Percentiles rank a stretch among this genome's conserved stretches.
Conservation (phyloP, 108 stramenopile genomes). For the Nannochloropsis gaditana region DNA sequence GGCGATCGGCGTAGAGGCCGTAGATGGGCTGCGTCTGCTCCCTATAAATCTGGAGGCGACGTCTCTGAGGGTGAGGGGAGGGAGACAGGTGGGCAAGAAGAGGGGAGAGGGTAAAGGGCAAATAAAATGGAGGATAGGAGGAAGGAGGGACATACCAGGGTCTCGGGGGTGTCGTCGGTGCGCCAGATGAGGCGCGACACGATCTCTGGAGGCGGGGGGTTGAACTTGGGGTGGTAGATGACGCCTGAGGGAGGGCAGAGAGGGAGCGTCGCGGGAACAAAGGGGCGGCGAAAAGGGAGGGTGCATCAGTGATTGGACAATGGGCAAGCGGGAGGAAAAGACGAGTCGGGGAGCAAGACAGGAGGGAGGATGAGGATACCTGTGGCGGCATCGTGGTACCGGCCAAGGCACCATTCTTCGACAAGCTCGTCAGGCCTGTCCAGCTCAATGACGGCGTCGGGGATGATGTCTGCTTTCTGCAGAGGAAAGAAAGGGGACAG, state of each 20-base stretch:
- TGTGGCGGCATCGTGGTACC: slow-evolving; percentile 12
- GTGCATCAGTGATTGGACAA: slow-evolving; percentile 52
- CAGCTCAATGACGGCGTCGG: slow-evolving; percentile 41
- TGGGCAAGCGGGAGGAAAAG: not conserved
- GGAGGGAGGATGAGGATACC: not conserved
- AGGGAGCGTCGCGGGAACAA: not conserved
- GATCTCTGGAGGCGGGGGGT: not conserved
- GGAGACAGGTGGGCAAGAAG: not conserved
- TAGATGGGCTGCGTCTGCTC: slow-evolving; percentile 38
- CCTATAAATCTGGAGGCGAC: no score
- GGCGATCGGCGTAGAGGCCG: slow-evolving; percentile 30
- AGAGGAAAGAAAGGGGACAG: not conserved
- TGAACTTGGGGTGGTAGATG: not conserved
- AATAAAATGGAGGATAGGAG: not conserved
- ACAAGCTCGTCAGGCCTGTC: slow-evolving; percentile 49
- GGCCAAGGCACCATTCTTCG: slow-evolving; percentile 38
- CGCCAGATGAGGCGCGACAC: not conserved
- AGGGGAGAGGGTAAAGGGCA: not conserved
- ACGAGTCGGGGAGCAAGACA: slow-evolving; percentile 56
- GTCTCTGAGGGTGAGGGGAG: not conserved
- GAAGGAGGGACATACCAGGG: not conserved
- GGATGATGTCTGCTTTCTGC: slow-evolving; percentile 5
- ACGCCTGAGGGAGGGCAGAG: not conserved
- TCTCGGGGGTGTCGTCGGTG: not conserved
- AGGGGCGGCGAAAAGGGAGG: not conserved